Evolutionary conservation across 1,139 yeast genomes (phyloP).

Genomic region (Pichia inconspicua): DNA sequence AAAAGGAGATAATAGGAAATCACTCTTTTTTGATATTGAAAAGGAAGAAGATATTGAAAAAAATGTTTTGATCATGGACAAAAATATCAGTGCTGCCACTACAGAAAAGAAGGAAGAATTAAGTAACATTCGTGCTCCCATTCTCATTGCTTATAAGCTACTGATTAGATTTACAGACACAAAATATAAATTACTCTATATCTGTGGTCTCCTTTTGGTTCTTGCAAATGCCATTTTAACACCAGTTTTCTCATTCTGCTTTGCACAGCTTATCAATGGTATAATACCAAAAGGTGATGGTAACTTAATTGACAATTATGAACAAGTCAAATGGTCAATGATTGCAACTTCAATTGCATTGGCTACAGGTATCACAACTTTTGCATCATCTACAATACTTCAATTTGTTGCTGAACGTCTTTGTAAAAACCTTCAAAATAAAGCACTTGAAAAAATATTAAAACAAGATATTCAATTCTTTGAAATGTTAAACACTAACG

Average conservation of each 20-base stretch:
- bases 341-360: constrained; percentile 53
- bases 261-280: constrained; percentile 58
- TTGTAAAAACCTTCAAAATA: constrained; percentile 49
- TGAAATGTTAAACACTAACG: constrained; percentile 40
- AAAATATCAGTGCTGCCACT: not conserved
- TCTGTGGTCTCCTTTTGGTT: constrained; percentile 47
- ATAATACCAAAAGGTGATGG: constrained; percentile 34
- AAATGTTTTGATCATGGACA: not conserved
- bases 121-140: constrained; percentile 8
- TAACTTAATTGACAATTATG: constrained; percentile 31
- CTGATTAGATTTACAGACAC: constrained; percentile 2
- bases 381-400: constrained; percentile 42
- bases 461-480: constrained; percentile 54
- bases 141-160: constrained; percentile 6
- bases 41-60: not conserved
- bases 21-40: constrained; percentile 4
- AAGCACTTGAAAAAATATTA: constrained; percentile 41
- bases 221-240: constrained; percentile 53
- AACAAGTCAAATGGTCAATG: constrained; percentile 58
- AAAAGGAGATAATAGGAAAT: constrained; percentile 3
- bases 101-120: not conserved
- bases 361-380: constrained; percentile 52
- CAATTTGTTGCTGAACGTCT: constrained; percentile 61
- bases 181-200: constrained; percentile 11
- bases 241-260: constrained; percentile 73